These are phyloP conservation scores for Cardamine resedifolia DNA, from an alignment of 345 rosid species.

Conservation along the genomic window DNA sequence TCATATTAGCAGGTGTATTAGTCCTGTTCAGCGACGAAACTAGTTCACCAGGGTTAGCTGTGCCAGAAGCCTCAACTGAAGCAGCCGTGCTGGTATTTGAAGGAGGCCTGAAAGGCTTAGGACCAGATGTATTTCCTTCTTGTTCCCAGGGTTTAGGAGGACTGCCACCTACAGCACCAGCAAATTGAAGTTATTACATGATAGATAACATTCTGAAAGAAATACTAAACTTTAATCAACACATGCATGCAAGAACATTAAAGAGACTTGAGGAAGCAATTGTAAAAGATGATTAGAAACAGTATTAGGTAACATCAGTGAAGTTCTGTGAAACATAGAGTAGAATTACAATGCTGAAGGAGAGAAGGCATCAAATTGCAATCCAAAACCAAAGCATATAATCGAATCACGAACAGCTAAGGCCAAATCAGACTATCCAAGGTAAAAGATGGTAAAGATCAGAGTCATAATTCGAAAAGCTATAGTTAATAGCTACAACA, in stretches of 20 bases:
- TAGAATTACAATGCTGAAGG: not conserved
- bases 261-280: not conserved
- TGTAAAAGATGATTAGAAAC: not conserved
- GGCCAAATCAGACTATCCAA: not conserved
- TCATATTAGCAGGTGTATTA: slow-evolving; percentile 49
- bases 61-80: slow-evolving; percentile 94
- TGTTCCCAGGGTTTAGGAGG: slow-evolving; percentile 99
- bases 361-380: slow-evolving; percentile 1
- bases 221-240: not conserved
- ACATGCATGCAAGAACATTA: not conserved
- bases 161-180: slow-evolving; percentile 46
- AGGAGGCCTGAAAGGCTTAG: slow-evolving; percentile 90
- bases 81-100: slow-evolving; percentile 82
- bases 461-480: not conserved
- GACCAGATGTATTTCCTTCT: slow-evolving; percentile 65
- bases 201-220: not conserved
- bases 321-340: not conserved
- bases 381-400: not conserved
- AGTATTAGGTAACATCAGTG: not conserved
- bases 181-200: not conserved
- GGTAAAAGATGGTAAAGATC: not conserved
- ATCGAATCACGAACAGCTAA: not conserved
- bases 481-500: not conserved
- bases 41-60: slow-evolving; percentile 84
- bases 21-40: slow-evolving; percentile 47